Conservation (phyloP, 2,329 filamentous ascomycete genomes). For the Rutstroemia sp. region DNA sequence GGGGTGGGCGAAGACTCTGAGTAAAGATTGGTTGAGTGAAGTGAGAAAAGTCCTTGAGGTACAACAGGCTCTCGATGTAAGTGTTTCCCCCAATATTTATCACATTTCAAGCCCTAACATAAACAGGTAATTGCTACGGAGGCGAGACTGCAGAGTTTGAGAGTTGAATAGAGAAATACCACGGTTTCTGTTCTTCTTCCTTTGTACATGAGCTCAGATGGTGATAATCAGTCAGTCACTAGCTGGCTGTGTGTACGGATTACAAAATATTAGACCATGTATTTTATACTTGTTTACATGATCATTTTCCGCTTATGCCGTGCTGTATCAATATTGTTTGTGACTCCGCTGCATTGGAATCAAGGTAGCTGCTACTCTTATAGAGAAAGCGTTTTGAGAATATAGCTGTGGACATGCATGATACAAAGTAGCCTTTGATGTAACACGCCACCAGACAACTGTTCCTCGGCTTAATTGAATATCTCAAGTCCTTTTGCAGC, state of each 20-base stretch:
- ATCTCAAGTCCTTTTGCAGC: too few species aligned
- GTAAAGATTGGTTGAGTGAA: slow-evolving; percentile 88
- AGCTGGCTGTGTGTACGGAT: not conserved
- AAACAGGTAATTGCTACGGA: slow-evolving; percentile 78
- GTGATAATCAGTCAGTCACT: not conserved
- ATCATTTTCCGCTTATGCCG: too few species aligned
- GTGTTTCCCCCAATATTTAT: slow-evolving; percentile 31
- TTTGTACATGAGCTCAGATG: slow-evolving; percentile 21
- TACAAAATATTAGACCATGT: not conserved
- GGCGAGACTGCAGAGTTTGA: slow-evolving; percentile 79
- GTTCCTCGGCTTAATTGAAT: too few species aligned
- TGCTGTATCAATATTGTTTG: too few species aligned
- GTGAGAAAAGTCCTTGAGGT: slow-evolving; percentile 90
- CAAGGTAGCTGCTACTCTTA: too few species aligned
- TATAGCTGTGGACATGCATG: too few species aligned
- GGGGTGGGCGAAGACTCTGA: slow-evolving; percentile 93
- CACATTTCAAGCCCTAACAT: slow-evolving; percentile 12
- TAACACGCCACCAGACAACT: too few species aligned
- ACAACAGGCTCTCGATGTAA: slow-evolving; percentile 89
- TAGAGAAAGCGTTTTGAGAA: too few species aligned
- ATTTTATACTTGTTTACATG: too few species aligned
- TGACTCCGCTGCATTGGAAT: too few species aligned
- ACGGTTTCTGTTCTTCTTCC: slow-evolving; percentile 13
- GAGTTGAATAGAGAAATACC: slow-evolving; percentile 55
- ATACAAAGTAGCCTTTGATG: too few species aligned